Percentiles rank a stretch among this genome's conserved stretches.
These are phyloP conservation scores for Oenanthe sinensis DNA, from an alignment of 129 eudicot species.

Conservation along the genomic window DNA sequence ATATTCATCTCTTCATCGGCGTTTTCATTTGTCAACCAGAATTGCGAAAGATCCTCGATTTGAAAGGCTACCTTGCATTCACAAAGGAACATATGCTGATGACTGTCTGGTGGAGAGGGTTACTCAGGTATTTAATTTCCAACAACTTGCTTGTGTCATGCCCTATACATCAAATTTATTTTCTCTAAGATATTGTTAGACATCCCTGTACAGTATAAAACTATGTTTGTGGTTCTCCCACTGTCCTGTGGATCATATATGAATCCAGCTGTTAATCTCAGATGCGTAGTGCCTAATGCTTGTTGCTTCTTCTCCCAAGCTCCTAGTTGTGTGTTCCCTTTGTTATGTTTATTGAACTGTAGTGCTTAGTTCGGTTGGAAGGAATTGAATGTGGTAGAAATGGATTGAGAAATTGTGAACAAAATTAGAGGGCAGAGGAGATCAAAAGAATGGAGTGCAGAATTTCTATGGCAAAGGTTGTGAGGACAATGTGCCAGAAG, in stretches of 20 bases:
- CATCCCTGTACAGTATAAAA: not conserved
- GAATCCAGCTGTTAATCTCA: not conserved
- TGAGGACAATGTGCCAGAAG: not conserved
- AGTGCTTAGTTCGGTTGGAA: not conserved
- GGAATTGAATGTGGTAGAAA: not conserved
- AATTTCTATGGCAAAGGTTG: not conserved
- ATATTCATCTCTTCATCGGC: not conserved
- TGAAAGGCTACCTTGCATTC: conserved; percentile 95
- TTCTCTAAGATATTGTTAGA: not conserved
- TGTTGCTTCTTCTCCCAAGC: not conserved
- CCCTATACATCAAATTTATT: not conserved
- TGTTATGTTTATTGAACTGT: not conserved
- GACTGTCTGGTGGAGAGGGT: conserved; percentile 94
- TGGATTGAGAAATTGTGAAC: not conserved
- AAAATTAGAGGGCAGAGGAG: not conserved
- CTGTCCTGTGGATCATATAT: not conserved
- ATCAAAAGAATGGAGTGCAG: not conserved
- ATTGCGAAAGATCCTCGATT: conserved; percentile 98
- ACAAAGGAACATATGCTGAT: conserved; percentile 98
- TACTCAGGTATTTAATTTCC: conserved; percentile 53
- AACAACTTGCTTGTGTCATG: not conserved
- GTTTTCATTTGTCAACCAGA: conserved; percentile 28
- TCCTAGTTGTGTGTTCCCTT: not conserved
- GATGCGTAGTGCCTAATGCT: not conserved
- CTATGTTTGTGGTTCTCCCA: not conserved